Evolutionary conservation across 1,284 basidiomycete genomes (phyloP).

Genomic region (Leccinum griseonigrum): DNA sequence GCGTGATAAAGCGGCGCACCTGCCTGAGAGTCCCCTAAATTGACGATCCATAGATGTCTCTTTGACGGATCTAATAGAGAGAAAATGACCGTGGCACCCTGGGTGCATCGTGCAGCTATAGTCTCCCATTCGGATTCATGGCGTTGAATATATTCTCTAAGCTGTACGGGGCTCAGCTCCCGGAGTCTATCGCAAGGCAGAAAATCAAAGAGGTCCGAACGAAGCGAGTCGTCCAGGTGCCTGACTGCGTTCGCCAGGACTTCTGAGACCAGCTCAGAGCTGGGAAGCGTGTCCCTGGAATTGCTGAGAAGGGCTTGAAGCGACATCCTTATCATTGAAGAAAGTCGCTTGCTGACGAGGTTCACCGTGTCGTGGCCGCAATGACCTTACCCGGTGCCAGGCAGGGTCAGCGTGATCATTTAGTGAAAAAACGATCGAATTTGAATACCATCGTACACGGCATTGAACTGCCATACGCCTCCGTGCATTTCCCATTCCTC

Average conservation of each 20-base stretch:
- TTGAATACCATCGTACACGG: conserved; percentile 56
- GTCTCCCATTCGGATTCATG: conserved; percentile 28
- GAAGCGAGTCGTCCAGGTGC: conserved; percentile 43
- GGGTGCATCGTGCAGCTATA: conserved; percentile 47
- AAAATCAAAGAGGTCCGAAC: conserved; percentile 43
- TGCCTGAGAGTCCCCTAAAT: conserved; percentile 64
- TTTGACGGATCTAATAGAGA: conserved; percentile 51
- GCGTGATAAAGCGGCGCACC: conserved; percentile 36
- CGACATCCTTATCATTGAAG: conserved; percentile 42
- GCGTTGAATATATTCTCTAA: conserved; percentile 27
- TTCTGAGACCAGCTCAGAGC: conserved; percentile 41
- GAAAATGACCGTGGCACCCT: conserved; percentile 61
- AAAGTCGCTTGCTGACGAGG: conserved; percentile 44
- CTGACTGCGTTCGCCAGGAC: conserved; percentile 41
- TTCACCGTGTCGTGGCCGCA: conserved; percentile 60
- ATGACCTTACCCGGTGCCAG: conserved; percentile 45
- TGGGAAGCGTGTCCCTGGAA: conserved; percentile 26
- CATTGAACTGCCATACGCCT: conserved; percentile 58
- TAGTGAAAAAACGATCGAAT: background rate
- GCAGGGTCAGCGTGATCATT: conserved; percentile 12
- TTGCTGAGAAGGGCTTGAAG: conserved; percentile 41
- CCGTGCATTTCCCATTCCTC: conserved; percentile 53
- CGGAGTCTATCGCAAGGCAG: conserved; percentile 39
- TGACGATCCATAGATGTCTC: conserved; percentile 61
- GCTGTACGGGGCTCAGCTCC: conserved; percentile 23